Base-by-base conservation (phyloP, 805 yeast genomes). In the Wickerhamiella shivajii region DNA sequence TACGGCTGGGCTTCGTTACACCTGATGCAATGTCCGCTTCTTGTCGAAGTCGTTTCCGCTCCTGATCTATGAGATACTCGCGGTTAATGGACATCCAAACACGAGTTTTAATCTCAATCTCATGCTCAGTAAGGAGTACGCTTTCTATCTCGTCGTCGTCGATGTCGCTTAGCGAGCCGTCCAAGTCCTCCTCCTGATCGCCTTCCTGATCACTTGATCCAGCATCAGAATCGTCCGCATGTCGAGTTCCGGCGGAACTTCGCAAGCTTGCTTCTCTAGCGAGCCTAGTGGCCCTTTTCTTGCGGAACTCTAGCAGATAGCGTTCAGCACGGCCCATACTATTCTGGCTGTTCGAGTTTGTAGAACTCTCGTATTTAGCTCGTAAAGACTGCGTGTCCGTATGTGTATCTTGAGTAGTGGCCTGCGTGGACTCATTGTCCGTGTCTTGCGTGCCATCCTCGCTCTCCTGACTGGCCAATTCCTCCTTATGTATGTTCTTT, bases 1-100 rank as follows among this genome's bases (percentile, higher is more conserved):
- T 44, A 42, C 61, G 49, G 18, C 63, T 60, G 34, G 71, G 64
- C 55, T 69, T 69, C 46, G 70, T 64, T 10, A 70, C 59, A 40
- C 97, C 98, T 0, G 87, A 77, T 19, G 80, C 68, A 39, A 69
- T 71, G 56, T 90, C 97, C 0, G 93, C 90, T 51, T 84, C 93
- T 33, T 67, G 66, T 51, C 85, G 81, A 39, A 87, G 61, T 41
- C 85, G 61, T 49, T 81, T 84, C 44, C 71, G 70, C 46, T 87
- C 96, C 55, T 83, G 93, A 30, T 77, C 90, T 6, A 81, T 52
- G 36, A 90, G 57, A 50, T 71, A 90, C 18, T 85, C 97, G 39
- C 78, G 79, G 54, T 92, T 85, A 24, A 81, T 63, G 2, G 90
- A 85, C 34, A 78, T 73, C 97, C 98, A 90, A 3, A 85, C 70